Base-by-base conservation (phyloP, 805 yeast genomes). In the Scheffersomyces stipitis region DNA sequence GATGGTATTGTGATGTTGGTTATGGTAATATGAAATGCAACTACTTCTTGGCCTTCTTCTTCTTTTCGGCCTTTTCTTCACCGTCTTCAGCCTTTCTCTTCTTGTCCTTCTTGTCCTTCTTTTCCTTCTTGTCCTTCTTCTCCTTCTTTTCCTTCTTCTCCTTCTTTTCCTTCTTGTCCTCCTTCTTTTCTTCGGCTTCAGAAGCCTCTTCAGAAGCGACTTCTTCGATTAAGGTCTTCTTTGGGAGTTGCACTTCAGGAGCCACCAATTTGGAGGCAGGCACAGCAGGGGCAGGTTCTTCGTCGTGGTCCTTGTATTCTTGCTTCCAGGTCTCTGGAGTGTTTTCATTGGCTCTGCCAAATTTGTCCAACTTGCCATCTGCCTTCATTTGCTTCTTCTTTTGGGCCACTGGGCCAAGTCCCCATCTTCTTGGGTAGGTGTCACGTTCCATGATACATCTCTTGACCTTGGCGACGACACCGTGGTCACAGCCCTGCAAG, bases 361-460 rank as follows among this genome's bases (percentile, higher is more conserved):
- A 93, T 70, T 91, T 87, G 75, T 93, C 99, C 60, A 93, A 81
- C 71, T 93, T 91, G 58, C 98, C 99, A 49, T 86, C 96, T 37
- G 95, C 85, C 78, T 90, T 91, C 77, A 93, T 74, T 75, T 91
- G 96, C 78, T 93, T 93, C 86, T 93, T 93, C 83, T 89, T 89
- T 69, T 86, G 88, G 43, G 99, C 98, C 62, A 90, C 87, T 55
- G 99, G 99, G 55, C 99, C 99, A 54, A 93, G 73, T 45, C 99
- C 99, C 99, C 99, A 93, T 78, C 97, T 84, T 78, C 99, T 86
- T 71, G 99, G 99, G 69, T 93, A 93, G 35, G 96, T 80, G 66
- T 93, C 99, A 75, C 99, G 84, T 75, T 93, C 99, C 99, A 93
- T 93, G 56, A 93, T 93, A 75, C 98, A 91, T 75, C 99, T 86